Base-by-base conservation (phyloP, 2,329 filamentous ascomycete genomes). In the Purpureocillium lavendulum region DNA sequence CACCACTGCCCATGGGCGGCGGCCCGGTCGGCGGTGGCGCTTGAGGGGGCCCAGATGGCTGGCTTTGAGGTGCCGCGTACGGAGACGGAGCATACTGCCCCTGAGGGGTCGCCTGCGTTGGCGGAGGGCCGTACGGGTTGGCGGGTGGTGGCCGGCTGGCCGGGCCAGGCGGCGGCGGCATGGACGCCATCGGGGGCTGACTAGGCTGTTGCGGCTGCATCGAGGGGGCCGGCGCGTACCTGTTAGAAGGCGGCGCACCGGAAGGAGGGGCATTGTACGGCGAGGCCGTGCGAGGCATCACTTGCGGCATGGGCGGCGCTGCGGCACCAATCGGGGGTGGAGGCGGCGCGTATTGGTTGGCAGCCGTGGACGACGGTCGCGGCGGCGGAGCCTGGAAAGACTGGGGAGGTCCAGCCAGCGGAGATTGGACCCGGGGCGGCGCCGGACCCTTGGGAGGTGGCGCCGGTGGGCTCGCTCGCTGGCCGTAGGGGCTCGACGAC, bases 251-350 rank as follows among this genome's bases (percentile, higher is more conserved):
- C n/a, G 85, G 80, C 5, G 77, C 69, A 14, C 70, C 73, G 24
- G 80, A 67, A 7, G 86, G 85, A 39, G 89, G 84, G 30, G 84
- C 77, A 53, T 89, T 87, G 61, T 95, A 96, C 6, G 89, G 89
- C 18, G 89, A 95, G 4, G 83, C 74, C 21, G 83, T 87, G 47
- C 87, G 80, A 16, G 80, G 75, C 38, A 87, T 73, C 15, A 77
- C 74, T 32, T 80, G 71, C 33, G 75, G 75, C 38, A 61, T 50
- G 43, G 71, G 64, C 7, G 71, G 65, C 38, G 77, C 68, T 32
- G 82, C 82, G 9, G 80, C 77, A 49, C 89, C 87, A 3, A 73
- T 66, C 70, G 33, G 76, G 65, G 37, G 79, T 66, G 44, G 79
- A 76, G 26, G 75, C 33, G 79, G 70, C 26, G 59, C 58, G 32